Conservation (phyloP, 495 filamentous ascomycete species). For the Jackrogersella multiformis region DNA sequence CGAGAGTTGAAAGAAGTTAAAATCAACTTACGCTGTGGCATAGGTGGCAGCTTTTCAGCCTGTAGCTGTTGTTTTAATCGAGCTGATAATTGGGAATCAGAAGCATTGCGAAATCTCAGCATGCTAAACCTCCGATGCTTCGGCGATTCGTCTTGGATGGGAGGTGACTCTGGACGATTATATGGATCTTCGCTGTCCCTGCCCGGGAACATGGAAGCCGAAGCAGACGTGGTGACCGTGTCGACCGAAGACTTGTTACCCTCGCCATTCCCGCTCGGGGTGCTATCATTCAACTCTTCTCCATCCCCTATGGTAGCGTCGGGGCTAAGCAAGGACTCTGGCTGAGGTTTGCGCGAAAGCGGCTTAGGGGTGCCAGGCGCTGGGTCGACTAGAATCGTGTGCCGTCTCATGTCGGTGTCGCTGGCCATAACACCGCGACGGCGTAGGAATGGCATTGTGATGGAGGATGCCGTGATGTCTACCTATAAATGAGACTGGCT, state of each 20-base stretch:
- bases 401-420: slow-evolving; percentile 60
- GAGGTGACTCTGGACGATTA: slow-evolving; percentile 49
- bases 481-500: slow-evolving; percentile 9
- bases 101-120: slow-evolving; percentile 90
- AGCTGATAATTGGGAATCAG: slow-evolving; percentile 86
- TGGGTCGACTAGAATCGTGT: slow-evolving; percentile 51
- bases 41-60: slow-evolving; percentile 68
- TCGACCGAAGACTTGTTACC: slow-evolving; percentile 35
- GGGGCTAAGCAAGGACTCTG: slow-evolving; percentile 27
- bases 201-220: slow-evolving; percentile 29
- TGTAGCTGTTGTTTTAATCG: slow-evolving; percentile 78
- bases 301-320: slow-evolving; percentile 26
- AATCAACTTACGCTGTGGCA: slow-evolving; percentile 71
- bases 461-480: slow-evolving; percentile 8
- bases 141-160: slow-evolving; percentile 57
- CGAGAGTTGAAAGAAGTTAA: neutral
- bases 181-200: slow-evolving; percentile 46
- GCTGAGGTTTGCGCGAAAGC: slow-evolving; percentile 27
- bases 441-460: slow-evolving; percentile 60
- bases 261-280: slow-evolving; percentile 22
- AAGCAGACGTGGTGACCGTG: slow-evolving; percentile 30
- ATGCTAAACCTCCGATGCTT: slow-evolving; percentile 83
- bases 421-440: slow-evolving; percentile 60
- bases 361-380: slow-evolving; percentile 42
- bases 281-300: slow-evolving; percentile 6